phyloP scores from a whole-genome alignment of 805 yeast species.

The Wickerhamomyces pijperi region DNA sequence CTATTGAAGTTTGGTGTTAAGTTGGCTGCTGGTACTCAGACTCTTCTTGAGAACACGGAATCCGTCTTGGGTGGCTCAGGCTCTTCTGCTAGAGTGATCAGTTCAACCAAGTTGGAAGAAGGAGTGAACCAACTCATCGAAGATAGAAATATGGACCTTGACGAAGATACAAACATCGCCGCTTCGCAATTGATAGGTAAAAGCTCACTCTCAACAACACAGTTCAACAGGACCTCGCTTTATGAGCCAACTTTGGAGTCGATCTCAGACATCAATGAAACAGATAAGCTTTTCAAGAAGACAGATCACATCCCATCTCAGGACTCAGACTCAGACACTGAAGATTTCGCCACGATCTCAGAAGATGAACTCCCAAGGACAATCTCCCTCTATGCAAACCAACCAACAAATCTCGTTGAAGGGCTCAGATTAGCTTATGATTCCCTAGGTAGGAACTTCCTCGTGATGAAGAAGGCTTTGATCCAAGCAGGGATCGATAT shows the following conservation, averaged over 20 bases:
- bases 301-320: neutral
- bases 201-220: constrained; percentile 12
- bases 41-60: constrained; percentile 69
- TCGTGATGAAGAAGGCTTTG: constrained; percentile 54
- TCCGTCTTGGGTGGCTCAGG: constrained; percentile 71
- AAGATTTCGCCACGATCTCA: constrained; percentile 9
- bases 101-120: constrained; percentile 12
- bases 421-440: constrained; percentile 71
- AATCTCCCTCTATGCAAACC: constrained; percentile 74
- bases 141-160: constrained; percentile 18
- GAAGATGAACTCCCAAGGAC: constrained; percentile 25
- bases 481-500: constrained; percentile 49
- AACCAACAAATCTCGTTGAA: constrained; percentile 58
- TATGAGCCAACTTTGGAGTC: constrained; percentile 19
- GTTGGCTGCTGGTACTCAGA: constrained; percentile 81
- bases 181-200: constrained; percentile 18
- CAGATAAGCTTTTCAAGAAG: neutral
- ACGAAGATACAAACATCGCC: too few species aligned
- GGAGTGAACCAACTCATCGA: constrained; percentile 25
- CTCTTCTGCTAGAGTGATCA: constrained; percentile 30
- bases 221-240: constrained; percentile 12
- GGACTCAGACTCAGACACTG: constrained; percentile 12
- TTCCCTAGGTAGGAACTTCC: constrained; percentile 58
- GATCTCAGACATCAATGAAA: constrained; percentile 12
- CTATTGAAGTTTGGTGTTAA: constrained; percentile 73